phyloP scores from a whole-genome alignment of 495 filamentous ascomycete genomes.

The Tuber aestivum region DNA sequence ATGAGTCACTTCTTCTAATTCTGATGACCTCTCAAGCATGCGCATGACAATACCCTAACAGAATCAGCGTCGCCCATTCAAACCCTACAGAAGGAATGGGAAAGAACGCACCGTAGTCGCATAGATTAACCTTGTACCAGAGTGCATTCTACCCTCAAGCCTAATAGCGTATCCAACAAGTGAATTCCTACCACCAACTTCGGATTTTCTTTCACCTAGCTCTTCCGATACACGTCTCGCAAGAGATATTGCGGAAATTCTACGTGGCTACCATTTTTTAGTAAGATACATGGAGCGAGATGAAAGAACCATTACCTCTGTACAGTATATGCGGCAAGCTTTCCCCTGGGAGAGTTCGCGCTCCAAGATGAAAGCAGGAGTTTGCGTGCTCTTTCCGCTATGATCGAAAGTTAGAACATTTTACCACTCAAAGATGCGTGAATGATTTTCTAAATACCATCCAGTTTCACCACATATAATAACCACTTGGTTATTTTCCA shows the following conservation, averaged over 20 bases:
- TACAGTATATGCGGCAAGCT: conserved; percentile 86
- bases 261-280: conserved; percentile 54
- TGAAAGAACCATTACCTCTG: conserved; percentile 49
- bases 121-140: conserved; percentile 76
- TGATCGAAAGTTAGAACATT: conserved; percentile 24
- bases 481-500: conserved; percentile 70
- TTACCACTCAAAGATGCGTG: neutral
- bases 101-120: conserved; percentile 56
- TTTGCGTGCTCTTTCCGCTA: conserved; percentile 91
- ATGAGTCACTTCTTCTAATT: conserved; percentile 82
- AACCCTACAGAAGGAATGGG: neutral
- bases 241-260: conserved; percentile 92
- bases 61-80: neutral
- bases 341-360: conserved; percentile 73
- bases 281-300: neutral
- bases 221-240: conserved; percentile 90
- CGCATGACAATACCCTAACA: conserved; percentile 86
- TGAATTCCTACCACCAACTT: conserved; percentile 74
- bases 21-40: conserved; percentile 84
- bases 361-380: conserved; percentile 86
- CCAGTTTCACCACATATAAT: conserved; percentile 95
- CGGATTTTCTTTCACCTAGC: conserved; percentile 73
- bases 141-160: conserved; percentile 75
- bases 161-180: conserved; percentile 91
- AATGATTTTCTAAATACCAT: conserved; percentile 48